phyloP scores from a whole-genome alignment of 2,329 filamentous ascomycete genomes.

The Coccinonectria pachysandricola region DNA sequence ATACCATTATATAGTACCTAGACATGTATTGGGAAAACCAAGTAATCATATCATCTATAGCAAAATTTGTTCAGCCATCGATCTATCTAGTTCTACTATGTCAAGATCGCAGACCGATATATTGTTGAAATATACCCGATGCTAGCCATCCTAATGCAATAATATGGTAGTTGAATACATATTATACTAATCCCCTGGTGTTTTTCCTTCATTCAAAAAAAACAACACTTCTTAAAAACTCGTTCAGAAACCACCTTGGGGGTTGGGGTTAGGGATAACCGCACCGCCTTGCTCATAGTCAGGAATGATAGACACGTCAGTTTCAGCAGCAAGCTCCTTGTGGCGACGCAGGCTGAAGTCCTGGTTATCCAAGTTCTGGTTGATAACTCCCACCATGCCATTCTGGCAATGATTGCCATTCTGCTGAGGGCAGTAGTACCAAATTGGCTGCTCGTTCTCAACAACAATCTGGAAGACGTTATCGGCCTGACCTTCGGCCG shows the following conservation, averaged over 20 bases:
- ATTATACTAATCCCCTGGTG: no score
- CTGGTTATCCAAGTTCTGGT: conserved; percentile 32
- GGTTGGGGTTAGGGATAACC: conserved; percentile 32
- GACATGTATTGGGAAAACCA: no score
- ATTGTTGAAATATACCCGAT: no score
- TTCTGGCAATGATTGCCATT: conserved; percentile 34
- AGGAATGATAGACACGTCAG: conserved; percentile 22
- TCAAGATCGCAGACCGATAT: no score
- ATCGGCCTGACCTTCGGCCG: conserved; percentile 23
- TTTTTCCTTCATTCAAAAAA: no score
- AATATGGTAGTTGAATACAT: no score
- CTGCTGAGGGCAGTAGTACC: conserved; percentile 35
- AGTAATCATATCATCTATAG: no score
- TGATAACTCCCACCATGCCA: conserved; percentile 40
- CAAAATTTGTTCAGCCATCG: no score
- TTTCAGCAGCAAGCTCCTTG: conserved; percentile 25
- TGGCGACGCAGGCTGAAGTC: conserved; percentile 28
- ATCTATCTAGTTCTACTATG: no score
- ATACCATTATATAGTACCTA: no score
- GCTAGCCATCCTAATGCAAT: no score
- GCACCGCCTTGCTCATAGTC: conserved; percentile 24
- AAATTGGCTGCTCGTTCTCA: conserved; percentile 30
- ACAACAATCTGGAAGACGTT: conserved; percentile 36
- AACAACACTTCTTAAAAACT: no score
- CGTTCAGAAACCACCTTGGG: conserved; percentile 25